These are phyloP conservation scores for Fusarium sterilihyphosum DNA, from an alignment of 2,329 filamentous ascomycete genomes.

Conservation along the genomic window DNA sequence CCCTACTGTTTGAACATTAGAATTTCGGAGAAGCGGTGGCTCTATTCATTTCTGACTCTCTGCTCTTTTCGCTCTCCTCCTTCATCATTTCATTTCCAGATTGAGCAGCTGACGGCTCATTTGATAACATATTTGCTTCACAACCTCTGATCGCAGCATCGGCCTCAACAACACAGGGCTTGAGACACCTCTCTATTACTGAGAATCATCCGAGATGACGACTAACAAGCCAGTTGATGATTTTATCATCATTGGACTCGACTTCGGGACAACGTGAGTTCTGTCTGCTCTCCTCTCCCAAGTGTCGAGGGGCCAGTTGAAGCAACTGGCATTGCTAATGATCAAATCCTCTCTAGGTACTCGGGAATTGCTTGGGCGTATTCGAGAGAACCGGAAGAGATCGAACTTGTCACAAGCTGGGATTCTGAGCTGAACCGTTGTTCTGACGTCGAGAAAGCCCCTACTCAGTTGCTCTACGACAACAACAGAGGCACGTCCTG, in stretches of 20 bases:
- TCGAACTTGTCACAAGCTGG: slow-evolving; percentile 48
- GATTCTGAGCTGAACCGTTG: slow-evolving; percentile 30
- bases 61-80: no score
- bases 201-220: neutral
- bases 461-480: slow-evolving; percentile 42
- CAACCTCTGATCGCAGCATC: no score
- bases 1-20: no score
- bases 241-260: slow-evolving; percentile 52
- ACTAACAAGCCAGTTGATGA: neutral
- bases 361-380: slow-evolving; percentile 55
- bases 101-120: no score
- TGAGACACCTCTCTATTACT: no score
- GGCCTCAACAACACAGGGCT: no score
- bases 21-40: no score
- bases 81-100: no score
- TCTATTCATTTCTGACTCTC: no score
- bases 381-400: slow-evolving; percentile 38
- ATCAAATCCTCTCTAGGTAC: slow-evolving; percentile 35
- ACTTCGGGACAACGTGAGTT: slow-evolving; percentile 58
- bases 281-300: no score
- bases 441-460: slow-evolving; percentile 46
- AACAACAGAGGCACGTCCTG: slow-evolving; percentile 21
- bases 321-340: neutral
- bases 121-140: no score
- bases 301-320: no score